A percentile compares a stretch with the other conserved stretches of the same genome.
Conservation (phyloP, 2,329 filamentous ascomycete species). For the Ceratocystis colombiana region DNA sequence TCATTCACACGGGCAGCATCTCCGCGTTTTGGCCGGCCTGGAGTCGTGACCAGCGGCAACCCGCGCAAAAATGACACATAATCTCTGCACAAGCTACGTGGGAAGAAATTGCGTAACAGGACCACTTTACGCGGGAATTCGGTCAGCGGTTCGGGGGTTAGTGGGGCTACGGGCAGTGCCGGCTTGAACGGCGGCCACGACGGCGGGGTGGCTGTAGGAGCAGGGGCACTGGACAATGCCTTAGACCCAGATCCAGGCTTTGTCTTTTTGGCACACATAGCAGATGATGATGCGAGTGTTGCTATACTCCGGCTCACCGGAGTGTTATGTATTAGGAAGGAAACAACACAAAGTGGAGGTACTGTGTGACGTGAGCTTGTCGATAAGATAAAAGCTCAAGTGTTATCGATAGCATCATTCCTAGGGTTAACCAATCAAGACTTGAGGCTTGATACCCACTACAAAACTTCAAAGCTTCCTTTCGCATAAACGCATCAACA, state of each 20-base stretch:
- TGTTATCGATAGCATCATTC: not conserved
- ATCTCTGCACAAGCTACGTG: slow-evolving; percentile 60
- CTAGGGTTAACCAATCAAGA: not conserved
- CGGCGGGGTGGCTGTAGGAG: slow-evolving; percentile 29
- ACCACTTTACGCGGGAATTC: slow-evolving; percentile 54
- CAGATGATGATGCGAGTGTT: not conserved
- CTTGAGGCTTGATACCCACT: not conserved
- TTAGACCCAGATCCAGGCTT: slow-evolving; percentile 14
- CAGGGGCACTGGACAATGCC: not conserved
- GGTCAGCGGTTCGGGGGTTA: slow-evolving; percentile 47
- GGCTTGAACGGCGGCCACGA: slow-evolving; percentile 66
- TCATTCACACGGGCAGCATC: slow-evolving; percentile 83
- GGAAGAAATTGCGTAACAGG: slow-evolving; percentile 64
- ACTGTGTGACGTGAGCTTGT: not conserved
- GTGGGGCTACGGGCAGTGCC: slow-evolving; percentile 53
- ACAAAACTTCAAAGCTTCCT: slow-evolving; percentile 5
- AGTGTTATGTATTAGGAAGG: not conserved
- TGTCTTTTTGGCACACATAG: slow-evolving; percentile 27
- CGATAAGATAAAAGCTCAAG: not conserved
- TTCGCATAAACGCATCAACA: no score
- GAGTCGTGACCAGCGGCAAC: slow-evolving; percentile 66
- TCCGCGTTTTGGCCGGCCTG: slow-evolving; percentile 65
- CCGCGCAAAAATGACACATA: slow-evolving; percentile 63
- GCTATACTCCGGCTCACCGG: not conserved
- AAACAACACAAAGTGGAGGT: not conserved